Percentiles rank a stretch among this genome's conserved stretches.
Conservation (phyloP, 805 yeast genomes). For the Metahyphopichia silvanorum region DNA sequence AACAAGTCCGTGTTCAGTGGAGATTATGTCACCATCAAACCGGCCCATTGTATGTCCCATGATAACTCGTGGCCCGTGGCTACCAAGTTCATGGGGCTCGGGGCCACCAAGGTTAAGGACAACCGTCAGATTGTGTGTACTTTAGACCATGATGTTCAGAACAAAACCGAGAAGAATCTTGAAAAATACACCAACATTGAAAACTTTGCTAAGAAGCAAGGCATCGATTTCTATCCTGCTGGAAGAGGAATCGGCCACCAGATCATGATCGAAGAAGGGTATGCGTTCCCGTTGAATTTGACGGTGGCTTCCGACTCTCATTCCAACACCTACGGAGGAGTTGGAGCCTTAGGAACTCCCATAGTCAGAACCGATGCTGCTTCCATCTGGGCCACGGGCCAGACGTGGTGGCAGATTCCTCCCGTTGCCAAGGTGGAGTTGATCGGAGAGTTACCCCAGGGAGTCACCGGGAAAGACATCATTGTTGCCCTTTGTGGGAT, state of each 20-base stretch:
- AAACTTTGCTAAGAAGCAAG: constrained; percentile 84
- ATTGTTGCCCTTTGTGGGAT: constrained; percentile 94
- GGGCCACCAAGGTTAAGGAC: constrained; percentile 79
- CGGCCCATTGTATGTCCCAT: constrained; percentile 98
- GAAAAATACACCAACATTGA: constrained; percentile 87
- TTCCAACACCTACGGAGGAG: constrained; percentile 96
- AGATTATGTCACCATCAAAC: constrained; percentile 91
- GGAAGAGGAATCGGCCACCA: constrained; percentile 99
- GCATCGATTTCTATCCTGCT: constrained; percentile 96
- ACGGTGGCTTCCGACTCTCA: constrained; percentile 98
- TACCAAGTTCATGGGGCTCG: constrained; percentile 89
- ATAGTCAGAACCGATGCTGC: constrained; percentile 99
- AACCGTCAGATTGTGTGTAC: constrained; percentile 94
- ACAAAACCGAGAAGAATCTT: constrained; percentile 83
- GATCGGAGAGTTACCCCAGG: constrained; percentile 74
- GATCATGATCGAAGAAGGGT: constrained; percentile 98
- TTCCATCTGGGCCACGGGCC: constrained; percentile 98
- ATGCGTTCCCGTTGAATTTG: constrained; percentile 89
- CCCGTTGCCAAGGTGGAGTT: constrained; percentile 95
- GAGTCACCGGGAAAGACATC: constrained; percentile 94
- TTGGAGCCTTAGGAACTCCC: constrained; percentile 95
- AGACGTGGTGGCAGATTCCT: constrained; percentile 99
- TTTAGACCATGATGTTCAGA: constrained; percentile 96
- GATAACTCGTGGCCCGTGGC: constrained; percentile 99
- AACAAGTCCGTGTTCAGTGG: constrained; percentile 80